Percentiles rank a stretch among this genome's conserved stretches.
Conservation (phyloP, 306 rosid species). For the Fragaria iinumae region DNA sequence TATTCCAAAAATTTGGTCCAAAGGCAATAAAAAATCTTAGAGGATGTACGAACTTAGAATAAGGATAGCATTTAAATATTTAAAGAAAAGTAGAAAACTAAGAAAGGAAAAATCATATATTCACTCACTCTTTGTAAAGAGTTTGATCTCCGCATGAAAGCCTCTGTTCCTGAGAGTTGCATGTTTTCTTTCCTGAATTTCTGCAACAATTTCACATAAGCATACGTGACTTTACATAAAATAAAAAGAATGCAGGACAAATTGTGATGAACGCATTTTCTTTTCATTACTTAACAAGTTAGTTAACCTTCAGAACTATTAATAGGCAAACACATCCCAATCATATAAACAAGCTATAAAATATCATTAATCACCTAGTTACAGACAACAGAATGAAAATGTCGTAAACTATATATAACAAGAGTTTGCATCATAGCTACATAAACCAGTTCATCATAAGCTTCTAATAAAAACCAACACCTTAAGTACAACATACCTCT, state of each 20-base stretch:
- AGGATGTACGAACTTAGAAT: not conserved
- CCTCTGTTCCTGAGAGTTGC: constrained; percentile 90
- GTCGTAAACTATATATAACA: not conserved
- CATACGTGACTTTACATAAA: not conserved
- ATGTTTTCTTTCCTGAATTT: constrained; percentile 86
- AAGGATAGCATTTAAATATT: not conserved
- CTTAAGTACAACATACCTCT: constrained; percentile 54
- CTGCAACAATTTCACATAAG: constrained; percentile 45
- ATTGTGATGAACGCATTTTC: not conserved
- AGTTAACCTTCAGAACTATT: not conserved
- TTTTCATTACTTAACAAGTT: too few species aligned
- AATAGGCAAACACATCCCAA: not conserved
- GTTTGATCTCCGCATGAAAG: constrained; percentile 78
- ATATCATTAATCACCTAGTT: not conserved
- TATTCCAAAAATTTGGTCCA: not conserved
- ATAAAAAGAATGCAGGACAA: not conserved
- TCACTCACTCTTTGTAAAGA: constrained; percentile 88
- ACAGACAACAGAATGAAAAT: not conserved
- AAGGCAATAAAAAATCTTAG: not conserved
- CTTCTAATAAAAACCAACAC: constrained; percentile 5
- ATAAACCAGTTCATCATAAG: not conserved
- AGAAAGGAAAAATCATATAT: not conserved
- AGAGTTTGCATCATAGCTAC: not conserved
- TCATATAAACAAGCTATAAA: not conserved
- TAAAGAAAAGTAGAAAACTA: not conserved